A percentile compares a stretch with the other conserved stretches of the same genome.
Conservation (phyloP, 345 rosid genomes). For the Dipteronia sinensis region DNA sequence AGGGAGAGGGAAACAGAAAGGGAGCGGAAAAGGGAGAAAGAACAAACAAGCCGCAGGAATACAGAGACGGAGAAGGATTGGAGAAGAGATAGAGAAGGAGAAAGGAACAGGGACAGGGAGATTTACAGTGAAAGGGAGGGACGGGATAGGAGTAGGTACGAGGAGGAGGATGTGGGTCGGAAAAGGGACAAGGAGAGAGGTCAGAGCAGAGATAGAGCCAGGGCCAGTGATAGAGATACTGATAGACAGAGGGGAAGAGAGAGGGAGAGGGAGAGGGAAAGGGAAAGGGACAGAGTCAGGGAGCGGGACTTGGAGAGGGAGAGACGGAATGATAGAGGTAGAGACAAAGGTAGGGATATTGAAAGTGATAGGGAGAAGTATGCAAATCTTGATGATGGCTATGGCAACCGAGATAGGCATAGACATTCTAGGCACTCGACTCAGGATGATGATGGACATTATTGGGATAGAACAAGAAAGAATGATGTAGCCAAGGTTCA, state of each 20-base stretch:
- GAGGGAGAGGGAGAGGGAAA: conserved; percentile 38
- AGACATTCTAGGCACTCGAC: conserved; percentile 32
- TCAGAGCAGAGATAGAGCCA: conserved; percentile 47
- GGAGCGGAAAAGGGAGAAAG: conserved; percentile 20
- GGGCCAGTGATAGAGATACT: conserved; percentile 37
- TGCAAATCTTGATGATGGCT: conserved; percentile 32
- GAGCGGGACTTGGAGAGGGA: conserved; percentile 30
- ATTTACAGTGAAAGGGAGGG: conserved; percentile 40
- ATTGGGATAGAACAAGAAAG: conserved; percentile 32
- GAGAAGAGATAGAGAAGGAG: conserved; percentile 32
- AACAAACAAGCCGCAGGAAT: conserved; percentile 18
- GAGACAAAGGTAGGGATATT: conserved; percentile 46
- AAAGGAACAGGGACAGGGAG: conserved; percentile 42
- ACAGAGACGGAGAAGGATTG: conserved; percentile 18
- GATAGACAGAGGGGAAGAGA: conserved; percentile 46
- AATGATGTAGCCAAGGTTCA: conserved; percentile 31
- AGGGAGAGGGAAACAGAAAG: conserved; percentile 28
- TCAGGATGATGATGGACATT: conserved; percentile 33
- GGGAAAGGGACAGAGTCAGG: conserved; percentile 28
- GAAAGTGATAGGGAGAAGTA: conserved; percentile 40
- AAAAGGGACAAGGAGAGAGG: conserved; percentile 46
- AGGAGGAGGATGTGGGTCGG: conserved; percentile 40
- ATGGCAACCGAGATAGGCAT: conserved; percentile 34
- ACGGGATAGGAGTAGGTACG: conserved; percentile 42
- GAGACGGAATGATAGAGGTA: conserved; percentile 41